These are phyloP conservation scores for Epichloe sibirici DNA, from an alignment of 2,329 filamentous ascomycete genomes.

Conservation along the genomic window DNA sequence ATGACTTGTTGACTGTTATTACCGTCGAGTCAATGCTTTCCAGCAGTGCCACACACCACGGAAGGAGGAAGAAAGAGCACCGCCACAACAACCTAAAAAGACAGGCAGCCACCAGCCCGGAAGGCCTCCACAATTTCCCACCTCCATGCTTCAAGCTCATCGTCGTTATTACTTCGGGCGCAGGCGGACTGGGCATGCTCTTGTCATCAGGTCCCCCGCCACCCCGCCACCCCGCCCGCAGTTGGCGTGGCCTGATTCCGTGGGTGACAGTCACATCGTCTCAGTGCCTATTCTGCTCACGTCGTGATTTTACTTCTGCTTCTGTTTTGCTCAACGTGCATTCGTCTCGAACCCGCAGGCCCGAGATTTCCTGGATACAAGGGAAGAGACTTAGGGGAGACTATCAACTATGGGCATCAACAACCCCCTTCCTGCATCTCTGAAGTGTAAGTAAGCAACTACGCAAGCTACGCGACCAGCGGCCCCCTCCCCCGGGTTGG, in stretches of 20 bases:
- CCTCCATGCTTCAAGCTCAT: neutral
- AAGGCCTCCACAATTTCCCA: too few species aligned
- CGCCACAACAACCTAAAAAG: too few species aligned
- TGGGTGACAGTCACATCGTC: neutral
- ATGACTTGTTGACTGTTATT: too few species aligned
- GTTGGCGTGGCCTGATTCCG: neutral
- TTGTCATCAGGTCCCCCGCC: neutral
- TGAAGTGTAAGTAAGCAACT: constrained; percentile 55
- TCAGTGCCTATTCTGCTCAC: neutral
- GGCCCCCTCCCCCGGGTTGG: neutral
- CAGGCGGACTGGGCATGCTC: neutral
- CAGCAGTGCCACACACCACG: too few species aligned
- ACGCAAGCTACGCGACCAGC: neutral
- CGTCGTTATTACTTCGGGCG: neutral
- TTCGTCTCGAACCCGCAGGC: neutral
- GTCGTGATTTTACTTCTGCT: neutral
- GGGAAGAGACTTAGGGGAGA: neutral
- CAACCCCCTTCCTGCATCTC: constrained; percentile 53
- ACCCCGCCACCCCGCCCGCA: neutral
- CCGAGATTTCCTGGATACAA: neutral
- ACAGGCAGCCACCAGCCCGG: too few species aligned
- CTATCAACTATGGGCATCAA: constrained; percentile 45
- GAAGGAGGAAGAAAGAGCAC: too few species aligned
- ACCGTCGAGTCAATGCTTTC: too few species aligned
- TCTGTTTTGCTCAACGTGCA: neutral